Percentiles rank a stretch among this genome's conserved stretches.
Evolutionary conservation across 78 protist species (phyloP).

Genomic region (Ministeria vibrans): DNA sequence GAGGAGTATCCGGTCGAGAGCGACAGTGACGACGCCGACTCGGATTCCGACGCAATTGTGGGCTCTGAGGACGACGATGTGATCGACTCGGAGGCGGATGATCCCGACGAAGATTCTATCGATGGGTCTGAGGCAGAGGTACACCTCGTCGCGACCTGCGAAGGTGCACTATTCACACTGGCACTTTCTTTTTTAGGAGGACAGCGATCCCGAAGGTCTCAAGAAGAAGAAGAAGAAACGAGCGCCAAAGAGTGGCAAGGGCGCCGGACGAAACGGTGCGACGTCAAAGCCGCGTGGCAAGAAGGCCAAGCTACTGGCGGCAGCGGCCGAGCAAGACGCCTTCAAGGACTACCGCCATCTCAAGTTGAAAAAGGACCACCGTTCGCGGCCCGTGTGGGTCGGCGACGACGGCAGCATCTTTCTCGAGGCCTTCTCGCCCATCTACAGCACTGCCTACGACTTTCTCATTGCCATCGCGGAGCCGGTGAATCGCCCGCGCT

Average conservation of each 20-base stretch:
- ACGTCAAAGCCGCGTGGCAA: background rate
- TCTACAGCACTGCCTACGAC: conserved; percentile 81
- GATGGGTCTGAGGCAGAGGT: background rate
- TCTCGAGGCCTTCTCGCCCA: conserved; percentile 79
- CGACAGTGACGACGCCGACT: background rate
- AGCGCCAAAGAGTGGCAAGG: background rate
- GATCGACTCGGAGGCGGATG: background rate
- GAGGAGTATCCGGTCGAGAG: background rate
- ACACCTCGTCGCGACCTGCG: too few species aligned
- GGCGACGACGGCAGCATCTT: conserved; percentile 78
- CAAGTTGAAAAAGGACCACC: background rate
- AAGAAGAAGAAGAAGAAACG: background rate
- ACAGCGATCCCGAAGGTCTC: background rate
- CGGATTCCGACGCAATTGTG: background rate
- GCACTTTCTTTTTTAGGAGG: too few species aligned
- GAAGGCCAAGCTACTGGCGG: background rate
- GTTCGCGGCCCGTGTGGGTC: conserved; percentile 76
- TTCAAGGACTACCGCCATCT: too few species aligned
- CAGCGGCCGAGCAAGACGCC: too few species aligned
- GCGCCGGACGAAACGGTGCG: background rate
- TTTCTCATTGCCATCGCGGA: conserved; percentile 94
- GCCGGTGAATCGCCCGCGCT: conserved; percentile 68
- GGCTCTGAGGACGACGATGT: background rate
- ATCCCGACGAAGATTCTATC: background rate
- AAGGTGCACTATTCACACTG: too few species aligned